Evolutionary conservation across 768 basidiomycete genomes (phyloP).

Genomic region (Fomitopsis pulvina): DNA sequence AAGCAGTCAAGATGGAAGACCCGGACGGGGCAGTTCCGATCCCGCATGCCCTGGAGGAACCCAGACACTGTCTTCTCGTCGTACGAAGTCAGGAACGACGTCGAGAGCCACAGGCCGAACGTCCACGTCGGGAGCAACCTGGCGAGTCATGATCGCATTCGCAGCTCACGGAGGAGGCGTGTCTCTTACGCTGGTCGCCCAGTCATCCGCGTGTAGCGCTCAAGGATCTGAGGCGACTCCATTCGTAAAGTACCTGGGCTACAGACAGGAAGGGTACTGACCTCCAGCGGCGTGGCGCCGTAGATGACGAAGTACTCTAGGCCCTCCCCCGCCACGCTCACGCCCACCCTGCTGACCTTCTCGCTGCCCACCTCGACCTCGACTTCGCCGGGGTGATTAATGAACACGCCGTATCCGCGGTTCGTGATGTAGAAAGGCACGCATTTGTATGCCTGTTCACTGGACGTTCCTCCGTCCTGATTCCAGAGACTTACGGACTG

Average conservation of each 20-base stretch:
- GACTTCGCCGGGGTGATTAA: slow-evolving; percentile 72
- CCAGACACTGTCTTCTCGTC: slow-evolving; percentile 61
- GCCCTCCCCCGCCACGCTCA: slow-evolving; percentile 53
- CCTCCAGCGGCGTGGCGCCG: slow-evolving; percentile 59
- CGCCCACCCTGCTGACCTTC: slow-evolving; percentile 56
- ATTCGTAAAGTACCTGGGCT: not conserved
- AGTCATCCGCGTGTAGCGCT: slow-evolving; percentile 53
- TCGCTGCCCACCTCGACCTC: slow-evolving; percentile 69
- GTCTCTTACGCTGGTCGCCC: slow-evolving; percentile 50
- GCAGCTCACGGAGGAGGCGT: not conserved
- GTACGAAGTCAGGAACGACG: slow-evolving; percentile 68
- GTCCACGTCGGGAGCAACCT: slow-evolving; percentile 68
- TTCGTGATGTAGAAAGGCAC: slow-evolving; percentile 67
- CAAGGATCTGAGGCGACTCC: slow-evolving; percentile 39
- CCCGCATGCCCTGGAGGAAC: slow-evolving; percentile 66
- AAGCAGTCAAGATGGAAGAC: slow-evolving; percentile 78
- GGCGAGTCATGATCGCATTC: slow-evolving; percentile 14
- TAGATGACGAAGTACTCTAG: slow-evolving; percentile 71
- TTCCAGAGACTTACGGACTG: slow-evolving; percentile 65
- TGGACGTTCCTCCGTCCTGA: slow-evolving; percentile 69
- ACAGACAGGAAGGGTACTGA: slow-evolving; percentile 14
- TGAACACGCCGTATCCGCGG: slow-evolving; percentile 67
- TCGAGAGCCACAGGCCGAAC: slow-evolving; percentile 73
- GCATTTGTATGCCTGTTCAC: slow-evolving; percentile 61
- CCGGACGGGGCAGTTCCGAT: slow-evolving; percentile 54